Conservation (phyloP, 345 rosid species). For the Kandelia obovata region DNA sequence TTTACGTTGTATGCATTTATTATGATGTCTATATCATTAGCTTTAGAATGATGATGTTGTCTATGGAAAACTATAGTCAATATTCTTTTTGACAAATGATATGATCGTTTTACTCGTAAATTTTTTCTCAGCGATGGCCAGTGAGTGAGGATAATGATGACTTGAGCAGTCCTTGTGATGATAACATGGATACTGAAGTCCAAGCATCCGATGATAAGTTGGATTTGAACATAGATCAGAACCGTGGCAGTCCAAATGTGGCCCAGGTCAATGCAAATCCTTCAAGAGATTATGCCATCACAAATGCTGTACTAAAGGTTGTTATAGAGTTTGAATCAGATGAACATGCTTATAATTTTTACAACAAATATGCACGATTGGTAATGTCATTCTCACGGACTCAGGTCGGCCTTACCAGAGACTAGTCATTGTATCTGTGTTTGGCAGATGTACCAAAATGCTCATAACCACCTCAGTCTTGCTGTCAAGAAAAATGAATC, state of each 20-base stretch:
- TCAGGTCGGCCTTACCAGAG: slow-evolving; percentile 32
- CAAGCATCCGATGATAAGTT: slow-evolving; percentile 17
- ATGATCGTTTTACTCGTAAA: background rate
- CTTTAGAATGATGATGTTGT: no score
- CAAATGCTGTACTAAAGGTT: slow-evolving; percentile 17
- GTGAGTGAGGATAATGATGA: slow-evolving; percentile 24
- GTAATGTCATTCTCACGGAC: background rate
- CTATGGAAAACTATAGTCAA: no score
- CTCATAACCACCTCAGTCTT: slow-evolving; percentile 29
- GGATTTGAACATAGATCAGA: slow-evolving; percentile 35
- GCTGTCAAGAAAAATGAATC: slow-evolving; percentile 13
- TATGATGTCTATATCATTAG: no score
- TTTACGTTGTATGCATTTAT: no score
- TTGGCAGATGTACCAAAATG: slow-evolving; percentile 42
- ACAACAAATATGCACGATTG: slow-evolving; percentile 25
- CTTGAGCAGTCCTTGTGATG: slow-evolving; percentile 11
- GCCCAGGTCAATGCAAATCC: slow-evolving; percentile 12
- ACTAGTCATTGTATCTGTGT: slow-evolving; percentile 22
- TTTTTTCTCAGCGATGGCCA: slow-evolving; percentile 19
- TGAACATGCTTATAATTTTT: slow-evolving; percentile 28
- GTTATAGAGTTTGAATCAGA: slow-evolving; percentile 32
- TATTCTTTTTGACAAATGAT: no score
- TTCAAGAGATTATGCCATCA: slow-evolving; percentile 10
- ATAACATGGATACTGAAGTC: slow-evolving; percentile 17
- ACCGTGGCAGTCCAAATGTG: slow-evolving; percentile 17